Evolutionary conservation across 140 eudicot species (phyloP).

Genomic region (Oenanthe javanica): DNA sequence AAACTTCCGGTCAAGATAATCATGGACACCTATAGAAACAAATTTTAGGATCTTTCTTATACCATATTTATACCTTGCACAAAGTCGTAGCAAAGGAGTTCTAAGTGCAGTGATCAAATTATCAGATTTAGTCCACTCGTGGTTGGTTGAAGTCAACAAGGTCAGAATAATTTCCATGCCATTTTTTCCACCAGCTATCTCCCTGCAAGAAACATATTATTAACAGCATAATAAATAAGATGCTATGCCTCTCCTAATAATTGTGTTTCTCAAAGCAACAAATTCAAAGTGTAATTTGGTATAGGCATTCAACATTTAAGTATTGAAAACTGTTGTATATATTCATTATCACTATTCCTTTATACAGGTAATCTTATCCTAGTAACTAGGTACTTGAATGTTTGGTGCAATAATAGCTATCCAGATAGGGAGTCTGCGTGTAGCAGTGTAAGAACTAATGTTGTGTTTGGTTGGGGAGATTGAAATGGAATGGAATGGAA

Average conservation of each 20-base stretch:
- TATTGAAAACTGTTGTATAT: background rate
- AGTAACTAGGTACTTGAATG: background rate
- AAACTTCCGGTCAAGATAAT: background rate
- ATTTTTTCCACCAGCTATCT: constrained; percentile 36
- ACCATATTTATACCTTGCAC: constrained; percentile 55
- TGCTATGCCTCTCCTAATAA: background rate
- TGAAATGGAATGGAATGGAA: no score
- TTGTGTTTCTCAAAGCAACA: background rate
- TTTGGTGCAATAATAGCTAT: background rate
- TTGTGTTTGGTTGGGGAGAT: no score
- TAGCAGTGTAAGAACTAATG: background rate
- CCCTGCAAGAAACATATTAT: constrained; percentile 34
- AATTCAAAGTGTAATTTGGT: background rate
- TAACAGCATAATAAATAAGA: constrained; percentile 4
- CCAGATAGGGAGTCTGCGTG: background rate
- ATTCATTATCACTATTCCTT: background rate
- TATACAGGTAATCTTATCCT: background rate
- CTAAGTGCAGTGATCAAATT: constrained; percentile 29
- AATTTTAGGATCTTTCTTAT: background rate
- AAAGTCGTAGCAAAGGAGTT: constrained; percentile 64
- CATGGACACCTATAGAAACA: background rate
- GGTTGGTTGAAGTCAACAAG: constrained; percentile 46
- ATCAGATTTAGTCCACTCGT: constrained; percentile 66
- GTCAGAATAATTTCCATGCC: constrained; percentile 65
- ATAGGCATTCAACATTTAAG: background rate